Percentiles rank a stretch among this genome's conserved stretches.
Evolutionary conservation across 2,329 filamentous ascomycete genomes (phyloP).

Genomic region (Eutypella sp.): DNA sequence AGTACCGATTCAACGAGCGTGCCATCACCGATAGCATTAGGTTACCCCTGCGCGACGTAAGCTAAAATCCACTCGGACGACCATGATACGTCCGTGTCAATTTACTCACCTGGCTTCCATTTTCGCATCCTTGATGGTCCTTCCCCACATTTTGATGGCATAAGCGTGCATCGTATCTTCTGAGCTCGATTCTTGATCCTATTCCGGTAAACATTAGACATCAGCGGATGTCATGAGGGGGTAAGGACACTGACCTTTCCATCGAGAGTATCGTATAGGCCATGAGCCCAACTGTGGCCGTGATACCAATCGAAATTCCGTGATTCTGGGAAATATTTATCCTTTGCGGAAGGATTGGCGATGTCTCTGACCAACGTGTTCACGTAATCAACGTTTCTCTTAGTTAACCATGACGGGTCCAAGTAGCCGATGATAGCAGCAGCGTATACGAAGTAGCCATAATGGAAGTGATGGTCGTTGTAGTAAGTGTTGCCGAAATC

Average conservation of each 20-base stretch:
- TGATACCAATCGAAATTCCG: slow-evolving; percentile 91
- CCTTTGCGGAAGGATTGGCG: slow-evolving; percentile 67
- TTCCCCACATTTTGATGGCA: slow-evolving; percentile 91
- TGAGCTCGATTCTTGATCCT: slow-evolving; percentile 78
- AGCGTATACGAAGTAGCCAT: slow-evolving; percentile 84
- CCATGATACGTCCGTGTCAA: neutral
- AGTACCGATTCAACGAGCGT: slow-evolving; percentile 72
- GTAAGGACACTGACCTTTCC: slow-evolving; percentile 51
- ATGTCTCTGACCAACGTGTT: slow-evolving; percentile 78
- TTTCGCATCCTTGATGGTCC: slow-evolving; percentile 65
- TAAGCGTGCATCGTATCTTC: slow-evolving; percentile 88
- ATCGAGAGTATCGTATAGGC: slow-evolving; percentile 63
- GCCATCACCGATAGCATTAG: slow-evolving; percentile 77
- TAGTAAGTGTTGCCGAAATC: slow-evolving; percentile 92
- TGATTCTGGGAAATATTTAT: slow-evolving; percentile 74
- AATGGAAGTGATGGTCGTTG: slow-evolving; percentile 73
- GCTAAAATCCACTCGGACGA: slow-evolving; percentile 10
- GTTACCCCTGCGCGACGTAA: slow-evolving; percentile 51
- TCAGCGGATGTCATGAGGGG: neutral
- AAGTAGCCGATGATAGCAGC: slow-evolving; percentile 78
- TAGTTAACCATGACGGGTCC: slow-evolving; percentile 66
- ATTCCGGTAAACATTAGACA: slow-evolving; percentile 3
- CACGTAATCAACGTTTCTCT: slow-evolving; percentile 70
- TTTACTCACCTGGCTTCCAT: slow-evolving; percentile 65
- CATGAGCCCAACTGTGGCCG: slow-evolving; percentile 90